A percentile compares a stretch with the other conserved stretches of the same genome.
Conservation (phyloP, 352 stramenopile genomes). For the Thalassiosira livingstoniorum region DNA sequence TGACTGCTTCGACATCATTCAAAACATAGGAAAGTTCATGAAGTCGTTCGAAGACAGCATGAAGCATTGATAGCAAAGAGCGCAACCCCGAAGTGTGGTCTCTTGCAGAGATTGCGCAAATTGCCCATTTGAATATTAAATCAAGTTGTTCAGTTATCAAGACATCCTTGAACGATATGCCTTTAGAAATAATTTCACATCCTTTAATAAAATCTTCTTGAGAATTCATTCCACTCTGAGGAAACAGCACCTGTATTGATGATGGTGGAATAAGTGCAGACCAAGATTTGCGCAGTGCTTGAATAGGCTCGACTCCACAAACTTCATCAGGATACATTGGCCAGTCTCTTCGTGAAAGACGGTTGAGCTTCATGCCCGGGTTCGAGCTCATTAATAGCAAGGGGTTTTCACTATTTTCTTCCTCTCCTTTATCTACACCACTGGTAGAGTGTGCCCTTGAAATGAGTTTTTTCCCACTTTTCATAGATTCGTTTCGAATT, state of each 20-base stretch:
- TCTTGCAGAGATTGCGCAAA: constrained; percentile 72
- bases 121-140: constrained; percentile 82
- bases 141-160: constrained; percentile 77
- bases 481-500: neutral
- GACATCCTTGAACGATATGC: constrained; percentile 65
- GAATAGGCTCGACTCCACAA: constrained; percentile 43
- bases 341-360: constrained; percentile 58
- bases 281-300: constrained; percentile 78
- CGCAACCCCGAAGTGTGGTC: constrained; percentile 81
- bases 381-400: constrained; percentile 31
- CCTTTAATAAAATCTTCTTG: constrained; percentile 79
- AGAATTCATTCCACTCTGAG: constrained; percentile 71
- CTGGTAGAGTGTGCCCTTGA: neutral
- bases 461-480: constrained; percentile 9
- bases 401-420: constrained; percentile 44
- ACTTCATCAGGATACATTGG: constrained; percentile 85
- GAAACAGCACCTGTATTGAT: constrained; percentile 73
- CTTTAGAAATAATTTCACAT: constrained; percentile 73
- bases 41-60: constrained; percentile 61
- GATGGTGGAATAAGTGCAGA: constrained; percentile 56
- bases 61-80: constrained; percentile 67
- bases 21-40: constrained; percentile 69
- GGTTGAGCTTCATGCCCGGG: constrained; percentile 43
- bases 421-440: neutral
- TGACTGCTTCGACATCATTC: constrained; percentile 68